These are phyloP conservation scores for Sporothrix schenckii DNA, from an alignment of 2,329 filamentous ascomycete species.

Conservation along the genomic window DNA sequence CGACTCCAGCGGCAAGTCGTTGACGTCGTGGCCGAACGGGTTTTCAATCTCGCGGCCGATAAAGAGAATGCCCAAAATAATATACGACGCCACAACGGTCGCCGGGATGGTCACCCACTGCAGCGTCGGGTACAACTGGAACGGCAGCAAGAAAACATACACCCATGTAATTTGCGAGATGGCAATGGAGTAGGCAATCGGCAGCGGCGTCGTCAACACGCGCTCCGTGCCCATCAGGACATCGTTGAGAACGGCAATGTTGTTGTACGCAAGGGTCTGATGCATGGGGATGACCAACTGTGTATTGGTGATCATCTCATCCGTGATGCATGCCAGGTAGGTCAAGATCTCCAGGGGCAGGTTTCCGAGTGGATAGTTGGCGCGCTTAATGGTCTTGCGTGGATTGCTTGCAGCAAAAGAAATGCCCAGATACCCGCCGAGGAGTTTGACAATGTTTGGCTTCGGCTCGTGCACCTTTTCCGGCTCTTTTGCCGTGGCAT, in stretches of 20 bases:
- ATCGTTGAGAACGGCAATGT: conserved; percentile 64
- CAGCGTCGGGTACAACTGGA: conserved; percentile 65
- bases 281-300: conserved; percentile 54
- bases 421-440: conserved; percentile 68
- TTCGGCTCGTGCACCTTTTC: conserved; percentile 42
- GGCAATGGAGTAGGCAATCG: conserved; percentile 73
- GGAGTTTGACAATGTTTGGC: conserved; percentile 51
- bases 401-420: conserved; percentile 71
- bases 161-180: conserved; percentile 78
- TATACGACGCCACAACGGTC: conserved; percentile 67
- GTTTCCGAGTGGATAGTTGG: conserved; percentile 69
- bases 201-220: conserved; percentile 71
- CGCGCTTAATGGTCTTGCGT: conserved; percentile 67
- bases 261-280: conserved; percentile 54
- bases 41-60: conserved; percentile 72
- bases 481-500: conserved; percentile 47
- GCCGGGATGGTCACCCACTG: conserved; percentile 73
- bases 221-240: conserved; percentile 68
- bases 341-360: conserved; percentile 71
- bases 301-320: conserved; percentile 56
- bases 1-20: conserved; percentile 66
- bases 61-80: conserved; percentile 69
- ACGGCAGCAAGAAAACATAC: conserved; percentile 71
- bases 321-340: conserved; percentile 64
- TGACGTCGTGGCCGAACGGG: conserved; percentile 69